phyloP scores from a whole-genome alignment of 2,329 filamentous ascomycete species.

The Exophiala sideris region DNA sequence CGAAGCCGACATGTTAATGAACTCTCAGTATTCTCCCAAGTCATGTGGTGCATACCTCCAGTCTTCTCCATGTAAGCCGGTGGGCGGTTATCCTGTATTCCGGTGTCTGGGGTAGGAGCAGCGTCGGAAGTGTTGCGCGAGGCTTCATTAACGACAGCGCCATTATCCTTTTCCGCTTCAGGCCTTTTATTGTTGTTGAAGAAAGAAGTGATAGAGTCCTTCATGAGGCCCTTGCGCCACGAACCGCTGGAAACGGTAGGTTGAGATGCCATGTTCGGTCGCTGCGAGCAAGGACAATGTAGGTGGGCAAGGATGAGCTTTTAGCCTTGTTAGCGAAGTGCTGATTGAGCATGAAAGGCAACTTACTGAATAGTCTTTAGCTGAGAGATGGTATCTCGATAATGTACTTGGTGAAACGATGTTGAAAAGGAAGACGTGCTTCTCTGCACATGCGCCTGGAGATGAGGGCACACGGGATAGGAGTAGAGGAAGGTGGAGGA shows the following conservation, averaged over 20 bases:
- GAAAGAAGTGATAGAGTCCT: conserved; percentile 8
- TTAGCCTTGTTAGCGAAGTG: background rate
- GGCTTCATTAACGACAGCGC: background rate
- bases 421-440: conserved; percentile 1
- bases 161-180: conserved; percentile 2
- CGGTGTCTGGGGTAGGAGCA: background rate
- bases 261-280: background rate
- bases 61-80: background rate
- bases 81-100: background rate
- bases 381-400: conserved; percentile 10
- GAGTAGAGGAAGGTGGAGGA: conserved; percentile 1
- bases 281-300: background rate
- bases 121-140: conserved; percentile 2
- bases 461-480: background rate
- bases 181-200: conserved; percentile 7
- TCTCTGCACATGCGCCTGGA: conserved; percentile 2
- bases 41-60: background rate
- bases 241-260: conserved; percentile 6
- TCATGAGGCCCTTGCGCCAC: conserved; percentile 9
- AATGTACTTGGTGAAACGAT: conserved; percentile 10
- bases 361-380: conserved; percentile 5
- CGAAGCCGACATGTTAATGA: no score
- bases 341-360: background rate
- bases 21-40: background rate
- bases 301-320: background rate